A percentile compares a stretch with the other conserved stretches of the same genome.
phyloP scores from a whole-genome alignment of 2,329 filamentous ascomycete genomes.

The Exophiala viscosa region DNA sequence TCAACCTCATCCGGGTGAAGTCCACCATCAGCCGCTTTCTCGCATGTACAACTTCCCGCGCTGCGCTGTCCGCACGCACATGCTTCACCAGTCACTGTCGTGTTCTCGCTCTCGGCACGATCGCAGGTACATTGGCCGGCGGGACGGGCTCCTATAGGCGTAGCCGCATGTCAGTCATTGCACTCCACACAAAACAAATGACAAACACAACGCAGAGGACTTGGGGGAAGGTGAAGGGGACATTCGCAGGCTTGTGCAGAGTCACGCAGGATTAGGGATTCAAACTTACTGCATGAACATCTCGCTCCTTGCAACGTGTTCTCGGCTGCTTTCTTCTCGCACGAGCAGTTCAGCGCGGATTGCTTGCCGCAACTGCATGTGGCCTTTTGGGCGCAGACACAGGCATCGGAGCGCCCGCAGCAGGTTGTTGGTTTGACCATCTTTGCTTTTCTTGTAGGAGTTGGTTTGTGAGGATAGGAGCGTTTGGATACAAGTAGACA shows the following conservation, averaged over 20 bases:
- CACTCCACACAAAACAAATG: too few relatives aligned
- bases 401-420: constrained; percentile 57
- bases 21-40: constrained; percentile 63
- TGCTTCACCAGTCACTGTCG: constrained; percentile 54
- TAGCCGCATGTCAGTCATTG: constrained; percentile 4
- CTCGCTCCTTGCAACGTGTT: constrained; percentile 69
- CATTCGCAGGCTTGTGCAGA: neutral
- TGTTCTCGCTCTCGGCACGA: constrained; percentile 67
- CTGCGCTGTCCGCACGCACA: constrained; percentile 77
- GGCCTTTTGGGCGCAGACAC: constrained; percentile 57
- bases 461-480: neutral
- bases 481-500: neutral
- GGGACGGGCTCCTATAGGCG: constrained; percentile 60
- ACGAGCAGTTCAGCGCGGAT: constrained; percentile 79
- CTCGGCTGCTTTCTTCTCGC: constrained; percentile 70
- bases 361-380: constrained; percentile 87
- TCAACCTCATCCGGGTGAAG: constrained; percentile 72
- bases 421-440: constrained; percentile 53
- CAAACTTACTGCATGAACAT: constrained; percentile 70
- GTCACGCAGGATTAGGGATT: neutral
- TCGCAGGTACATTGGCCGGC: constrained; percentile 80
- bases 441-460: too few relatives aligned
- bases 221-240: neutral
- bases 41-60: constrained; percentile 77
- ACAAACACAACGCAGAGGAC: too few relatives aligned